Evolutionary conservation across 768 basidiomycete species (phyloP).

Genomic region (Filobasidium wieringae): DNA sequence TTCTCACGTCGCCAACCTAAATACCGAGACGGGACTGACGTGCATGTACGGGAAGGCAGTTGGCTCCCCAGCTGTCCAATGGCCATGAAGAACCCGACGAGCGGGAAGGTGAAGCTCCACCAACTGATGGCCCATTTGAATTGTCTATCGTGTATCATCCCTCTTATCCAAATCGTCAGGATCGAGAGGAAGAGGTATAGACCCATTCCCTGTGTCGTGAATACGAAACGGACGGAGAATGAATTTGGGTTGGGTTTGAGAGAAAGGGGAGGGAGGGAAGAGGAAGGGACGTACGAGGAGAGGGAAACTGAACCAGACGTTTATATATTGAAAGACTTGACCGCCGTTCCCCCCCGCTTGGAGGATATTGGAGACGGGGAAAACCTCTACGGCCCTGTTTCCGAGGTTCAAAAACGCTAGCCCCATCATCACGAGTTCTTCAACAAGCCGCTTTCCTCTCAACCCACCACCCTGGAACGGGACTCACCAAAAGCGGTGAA

Average conservation of each 20-base stretch:
- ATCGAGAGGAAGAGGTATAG: neutral
- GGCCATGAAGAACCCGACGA: constrained; percentile 5
- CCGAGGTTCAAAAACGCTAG: constrained; percentile 6
- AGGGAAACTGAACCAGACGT: constrained; percentile 2
- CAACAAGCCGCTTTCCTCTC: too few relatives aligned
- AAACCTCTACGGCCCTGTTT: neutral
- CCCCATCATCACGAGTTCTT: too few relatives aligned
- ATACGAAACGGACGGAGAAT: neutral
- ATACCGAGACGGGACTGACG: neutral
- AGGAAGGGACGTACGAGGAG: constrained; percentile 4
- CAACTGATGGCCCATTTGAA: neutral
- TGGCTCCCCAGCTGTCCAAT: neutral
- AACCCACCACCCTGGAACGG: neutral
- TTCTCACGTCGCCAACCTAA: neutral
- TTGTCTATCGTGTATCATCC: neutral
- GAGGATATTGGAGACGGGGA: constrained; percentile 1
- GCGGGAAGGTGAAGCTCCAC: too few relatives aligned
- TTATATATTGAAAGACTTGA: neutral
- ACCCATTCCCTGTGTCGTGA: neutral
- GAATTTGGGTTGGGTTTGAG: neutral
- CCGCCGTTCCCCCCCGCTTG: neutral
- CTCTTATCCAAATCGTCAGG: neutral
- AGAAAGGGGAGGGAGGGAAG: neutral
- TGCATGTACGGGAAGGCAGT: neutral
- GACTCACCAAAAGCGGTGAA: constrained; percentile 6